Base-by-base conservation (phyloP, 116 monocot species). In the Dioscorea cayenensis region DNA sequence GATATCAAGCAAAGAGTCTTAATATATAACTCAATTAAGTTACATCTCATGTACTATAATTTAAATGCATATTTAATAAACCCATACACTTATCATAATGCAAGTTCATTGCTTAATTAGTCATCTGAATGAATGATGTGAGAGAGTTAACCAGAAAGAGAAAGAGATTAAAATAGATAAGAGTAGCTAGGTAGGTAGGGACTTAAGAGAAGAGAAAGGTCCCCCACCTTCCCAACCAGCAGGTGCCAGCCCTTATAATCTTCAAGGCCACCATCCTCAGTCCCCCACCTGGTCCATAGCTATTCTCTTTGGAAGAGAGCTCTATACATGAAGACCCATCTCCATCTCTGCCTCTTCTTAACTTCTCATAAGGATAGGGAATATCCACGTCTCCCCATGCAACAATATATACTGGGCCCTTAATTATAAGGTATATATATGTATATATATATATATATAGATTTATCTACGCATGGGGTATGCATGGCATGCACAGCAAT, bases 221-320 rank as follows among this genome's bases (percentile, higher is more conserved):
- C 43, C 43, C 43, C 43, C 43, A 43, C 43, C 43, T 8, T 43
- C 43, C 43, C 43, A 43, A 6, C 22, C 63, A 19, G 22, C 63
- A 63, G 20, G 20, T 25, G 63, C 63, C 63, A 63, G 63, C 63
- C 63, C 25, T 63, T 63, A 23, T 63, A 28, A 25, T 25, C 27
- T 63, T 63, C 6, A 63, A 23, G 63, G 22, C 63, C 27, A 59
- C 59, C 43, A 7, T 59, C 32, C 32, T 32, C 32, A 59, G 59
- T 63, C 63, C 63, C 23, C 25, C 63, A 63, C 63, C 63, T 63
- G 20, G 63, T 63, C 12, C 63, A 21, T 63, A 25, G 63, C 13
- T 63, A 23, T 21, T 22, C 63, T 23, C 63, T 63, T 63, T 63
- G 22, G 3, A n/a, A 20, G 22, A 38, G 38, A 38, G 7, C 38